Base-by-base conservation (phyloP, 2,329 filamentous ascomycete species). In the Fusarium sp. region DNA sequence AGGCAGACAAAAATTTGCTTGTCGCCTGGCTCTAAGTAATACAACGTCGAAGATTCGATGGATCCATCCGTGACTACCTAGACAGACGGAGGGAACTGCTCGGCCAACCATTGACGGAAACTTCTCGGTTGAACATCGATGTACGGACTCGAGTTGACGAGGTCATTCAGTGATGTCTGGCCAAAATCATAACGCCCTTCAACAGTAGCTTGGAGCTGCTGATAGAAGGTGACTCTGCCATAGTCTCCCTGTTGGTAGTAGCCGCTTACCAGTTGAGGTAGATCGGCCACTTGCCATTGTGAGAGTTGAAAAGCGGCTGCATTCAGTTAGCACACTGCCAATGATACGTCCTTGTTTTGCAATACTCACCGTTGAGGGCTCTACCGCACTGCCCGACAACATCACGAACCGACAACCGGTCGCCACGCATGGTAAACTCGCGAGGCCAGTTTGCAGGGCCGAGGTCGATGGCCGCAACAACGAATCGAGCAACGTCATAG, bases 341-440 rank as follows among this genome's bases (percentile, higher is more conserved):
- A 10, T 58, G 62, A 30, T 47, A 28, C 27, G 8, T 7, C 2
- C 12, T 34, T 43, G 70, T 18, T 11, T 18, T 11, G 3, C n/a
- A 27, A 7, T 10, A 71, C 82, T 71, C 62, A 88, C 85, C 77
- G 80, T 86, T 79, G 81, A 87, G 82, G n/a, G 86, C 82, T 53
- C 79, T 77, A 60, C 83, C 80, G 71, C 85, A 86, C 40, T 82
- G 76, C 47, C 81, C 76, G 10, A 92, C 83, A 11, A 94, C 82
- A 47, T 90, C 85, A 12, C 84, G 83, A 3, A 93, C 84, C 1
- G 85, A 87, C 77, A 91, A 82, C 7, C 89, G 83, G 56, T 92
- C 90, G n/a, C 92, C 91, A 51, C 85, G 85, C 86, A 94, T 90
- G 40, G 86, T 87, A 76, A 92, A 89, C 76, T 94, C 92, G 7